Percentiles rank a stretch among this genome's conserved stretches.
Conservation (phyloP, 2,329 filamentous ascomycete species). For the Lachnum nothofagi region DNA sequence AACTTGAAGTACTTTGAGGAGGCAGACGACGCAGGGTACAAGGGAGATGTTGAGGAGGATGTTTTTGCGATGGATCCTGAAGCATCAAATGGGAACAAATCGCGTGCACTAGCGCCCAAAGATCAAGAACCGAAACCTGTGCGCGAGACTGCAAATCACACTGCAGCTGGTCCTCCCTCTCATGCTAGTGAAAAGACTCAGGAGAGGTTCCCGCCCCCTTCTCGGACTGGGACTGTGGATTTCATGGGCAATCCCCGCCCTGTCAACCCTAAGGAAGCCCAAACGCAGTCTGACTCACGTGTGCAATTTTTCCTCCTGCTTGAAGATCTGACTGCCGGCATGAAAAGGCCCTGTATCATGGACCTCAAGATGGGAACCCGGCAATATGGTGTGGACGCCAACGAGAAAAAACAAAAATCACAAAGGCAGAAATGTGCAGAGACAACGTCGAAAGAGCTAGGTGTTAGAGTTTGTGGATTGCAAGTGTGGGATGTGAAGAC, state of each 20-base stretch:
- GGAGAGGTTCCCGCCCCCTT: conserved; percentile 8
- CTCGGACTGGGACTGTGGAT: conserved; percentile 6
- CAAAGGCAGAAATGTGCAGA: conserved; percentile 88
- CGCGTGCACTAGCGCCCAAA: background rate
- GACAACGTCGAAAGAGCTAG: conserved; percentile 86
- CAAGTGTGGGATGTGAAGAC: conserved; percentile 89
- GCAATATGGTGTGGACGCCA: conserved; percentile 90
- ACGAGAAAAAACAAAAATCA: conserved; percentile 85
- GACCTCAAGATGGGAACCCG: conserved; percentile 98
- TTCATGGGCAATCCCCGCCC: conserved; percentile 48
- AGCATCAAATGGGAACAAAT: conserved; percentile 11
- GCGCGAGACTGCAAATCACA: background rate
- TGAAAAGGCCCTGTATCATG: conserved; percentile 94
- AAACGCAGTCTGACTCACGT: conserved; percentile 56
- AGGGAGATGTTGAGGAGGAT: conserved; percentile 66
- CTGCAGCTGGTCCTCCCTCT: background rate
- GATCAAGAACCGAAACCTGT: background rate
- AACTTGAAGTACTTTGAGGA: conserved; percentile 87
- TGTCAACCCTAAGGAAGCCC: conserved; percentile 72
- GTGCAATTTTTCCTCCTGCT: conserved; percentile 90
- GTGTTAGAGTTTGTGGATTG: conserved; percentile 89
- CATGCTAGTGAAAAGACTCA: background rate
- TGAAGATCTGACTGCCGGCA: conserved; percentile 91
- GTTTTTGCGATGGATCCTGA: conserved; percentile 62
- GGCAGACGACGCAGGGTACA: conserved; percentile 77